Evolutionary conservation across 805 yeast genomes (phyloP).

Genomic region (Candida patagonica): DNA sequence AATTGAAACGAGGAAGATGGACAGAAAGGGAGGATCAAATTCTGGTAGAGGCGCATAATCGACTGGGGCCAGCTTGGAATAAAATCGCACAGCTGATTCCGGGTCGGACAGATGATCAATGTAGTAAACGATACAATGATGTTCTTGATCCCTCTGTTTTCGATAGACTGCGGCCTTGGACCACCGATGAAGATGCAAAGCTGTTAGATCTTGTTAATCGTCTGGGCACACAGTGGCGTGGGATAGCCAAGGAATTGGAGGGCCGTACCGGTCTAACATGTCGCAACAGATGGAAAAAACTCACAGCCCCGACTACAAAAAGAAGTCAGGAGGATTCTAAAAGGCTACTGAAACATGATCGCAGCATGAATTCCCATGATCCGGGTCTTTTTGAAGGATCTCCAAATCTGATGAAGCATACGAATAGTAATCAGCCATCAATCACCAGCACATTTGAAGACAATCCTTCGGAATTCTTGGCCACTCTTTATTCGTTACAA

Average conservation of each 20-base stretch:
- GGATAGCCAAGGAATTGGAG: constrained; percentile 58
- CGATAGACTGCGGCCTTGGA: constrained; percentile 75
- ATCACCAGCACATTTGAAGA: not conserved
- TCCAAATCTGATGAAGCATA: no score
- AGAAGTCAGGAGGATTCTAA: not conserved
- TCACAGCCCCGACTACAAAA: constrained; percentile 50
- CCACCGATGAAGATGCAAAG: constrained; percentile 60
- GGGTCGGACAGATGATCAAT: constrained; percentile 91
- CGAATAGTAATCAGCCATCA: not conserved
- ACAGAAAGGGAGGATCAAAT: constrained; percentile 66
- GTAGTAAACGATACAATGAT: constrained; percentile 84
- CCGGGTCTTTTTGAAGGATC: no score
- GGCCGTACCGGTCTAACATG: constrained; percentile 85
- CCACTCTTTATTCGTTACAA: not conserved
- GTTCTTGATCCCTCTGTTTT: constrained; percentile 76
- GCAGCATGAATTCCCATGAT: not conserved
- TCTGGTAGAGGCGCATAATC: constrained; percentile 52
- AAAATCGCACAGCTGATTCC: constrained; percentile 65
- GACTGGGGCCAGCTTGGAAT: constrained; percentile 78
- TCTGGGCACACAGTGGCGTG: constrained; percentile 85
- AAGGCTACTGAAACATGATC: not conserved
- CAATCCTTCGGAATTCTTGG: not conserved
- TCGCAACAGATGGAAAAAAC: constrained; percentile 85
- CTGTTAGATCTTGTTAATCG: constrained; percentile 58
- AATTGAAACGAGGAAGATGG: constrained; percentile 78